These are phyloP conservation scores for Dioscorea zingiberensis DNA, from an alignment of 106 monocot genomes.

Conservation along the genomic window DNA sequence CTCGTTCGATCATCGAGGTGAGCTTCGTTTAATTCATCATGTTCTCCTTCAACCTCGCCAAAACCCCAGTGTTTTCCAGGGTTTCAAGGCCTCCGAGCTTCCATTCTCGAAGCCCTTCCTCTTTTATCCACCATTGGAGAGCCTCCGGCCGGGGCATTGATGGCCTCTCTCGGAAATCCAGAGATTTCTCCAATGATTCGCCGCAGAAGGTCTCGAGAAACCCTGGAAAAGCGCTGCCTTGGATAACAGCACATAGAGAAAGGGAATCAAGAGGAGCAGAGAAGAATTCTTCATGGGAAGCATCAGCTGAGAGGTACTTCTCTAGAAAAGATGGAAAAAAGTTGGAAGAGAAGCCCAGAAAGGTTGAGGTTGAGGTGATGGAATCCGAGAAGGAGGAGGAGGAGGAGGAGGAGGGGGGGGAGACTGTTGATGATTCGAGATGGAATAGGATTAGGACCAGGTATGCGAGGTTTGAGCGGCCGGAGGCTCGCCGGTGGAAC, in stretches of 20 bases:
- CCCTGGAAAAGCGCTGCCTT: slow-evolving; percentile 24
- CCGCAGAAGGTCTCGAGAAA: neutral
- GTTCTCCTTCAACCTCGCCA: slow-evolving; percentile 14
- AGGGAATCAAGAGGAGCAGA: slow-evolving; percentile 18
- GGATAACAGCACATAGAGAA: slow-evolving; percentile 29
- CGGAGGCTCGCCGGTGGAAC: slow-evolving; percentile 59
- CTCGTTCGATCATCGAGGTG: no score
- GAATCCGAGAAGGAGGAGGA: slow-evolving; percentile 16
- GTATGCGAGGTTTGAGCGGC: slow-evolving; percentile 37
- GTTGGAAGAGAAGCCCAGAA: slow-evolving; percentile 1
- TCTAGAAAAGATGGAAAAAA: slow-evolving; percentile 18
- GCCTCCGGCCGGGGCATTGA: no score
- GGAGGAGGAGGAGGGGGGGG: slow-evolving; percentile 20
- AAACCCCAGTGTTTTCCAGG: slow-evolving; percentile 7
- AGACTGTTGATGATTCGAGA: slow-evolving; percentile 42
- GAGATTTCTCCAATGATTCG: slow-evolving; percentile 29
- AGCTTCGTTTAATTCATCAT: neutral
- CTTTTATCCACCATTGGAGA: neutral
- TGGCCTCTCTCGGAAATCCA: neutral
- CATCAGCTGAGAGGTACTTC: slow-evolving; percentile 60
- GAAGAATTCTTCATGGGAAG: slow-evolving; percentile 58
- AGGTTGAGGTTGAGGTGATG: neutral
- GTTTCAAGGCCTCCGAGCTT: slow-evolving; percentile 4
- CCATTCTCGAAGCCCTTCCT: neutral
- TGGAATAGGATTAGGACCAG: slow-evolving; percentile 47